A percentile compares a stretch with the other conserved stretches of the same genome.
Evolutionary conservation across 148 eudicot genomes (phyloP).

Genomic region (Rhododendron mucronatum): DNA sequence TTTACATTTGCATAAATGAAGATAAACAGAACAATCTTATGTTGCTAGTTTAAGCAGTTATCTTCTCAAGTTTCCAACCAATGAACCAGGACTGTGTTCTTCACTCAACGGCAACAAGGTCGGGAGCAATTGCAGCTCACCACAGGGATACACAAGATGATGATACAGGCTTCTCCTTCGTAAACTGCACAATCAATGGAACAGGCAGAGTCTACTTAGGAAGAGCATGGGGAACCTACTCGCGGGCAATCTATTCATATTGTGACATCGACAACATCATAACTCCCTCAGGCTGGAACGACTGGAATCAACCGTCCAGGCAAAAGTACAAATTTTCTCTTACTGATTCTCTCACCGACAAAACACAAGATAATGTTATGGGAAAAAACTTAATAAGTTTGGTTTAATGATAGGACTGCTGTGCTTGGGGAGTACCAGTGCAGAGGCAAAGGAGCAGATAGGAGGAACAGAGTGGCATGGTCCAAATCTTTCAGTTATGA

Average conservation of each 20-base stretch:
- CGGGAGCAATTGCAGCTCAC: conserved; percentile 90
- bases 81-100: conserved; percentile 53
- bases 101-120: conserved; percentile 47
- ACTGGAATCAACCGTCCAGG: conserved; percentile 51
- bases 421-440: conserved; percentile 73
- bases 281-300: conserved; percentile 70
- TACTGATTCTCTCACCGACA: background rate
- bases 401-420: conserved; percentile 38
- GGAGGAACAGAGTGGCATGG: conserved; percentile 54
- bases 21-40: background rate
- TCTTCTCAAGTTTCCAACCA: background rate
- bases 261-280: conserved; percentile 57
- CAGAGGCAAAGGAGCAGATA: conserved; percentile 65
- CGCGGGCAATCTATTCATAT: conserved; percentile 59
- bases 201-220: conserved; percentile 55
- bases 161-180: conserved; percentile 79
- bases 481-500: conserved; percentile 41
- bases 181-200: conserved; percentile 68
- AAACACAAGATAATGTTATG: background rate
- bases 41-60: too few relatives aligned
- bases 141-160: conserved; percentile 46
- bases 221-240: conserved; percentile 91
- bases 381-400: background rate
- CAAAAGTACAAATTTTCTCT: conserved; percentile 34
- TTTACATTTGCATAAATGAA: background rate